These are phyloP conservation scores for Metarhizium humberi DNA, from an alignment of 2,329 filamentous ascomycete genomes.

Conservation along the genomic window DNA sequence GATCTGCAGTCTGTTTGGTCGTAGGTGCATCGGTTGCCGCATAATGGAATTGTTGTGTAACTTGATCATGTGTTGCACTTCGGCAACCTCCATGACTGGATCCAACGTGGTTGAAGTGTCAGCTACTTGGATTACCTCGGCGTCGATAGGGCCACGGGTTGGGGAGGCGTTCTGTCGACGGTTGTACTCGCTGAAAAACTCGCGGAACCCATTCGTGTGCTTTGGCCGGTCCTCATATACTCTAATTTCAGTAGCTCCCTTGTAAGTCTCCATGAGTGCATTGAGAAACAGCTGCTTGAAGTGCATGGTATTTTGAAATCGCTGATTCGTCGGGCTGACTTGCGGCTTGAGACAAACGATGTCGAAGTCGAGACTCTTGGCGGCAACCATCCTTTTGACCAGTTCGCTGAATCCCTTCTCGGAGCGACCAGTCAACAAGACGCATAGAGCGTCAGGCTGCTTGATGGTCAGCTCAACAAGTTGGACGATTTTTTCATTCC, in stretches of 20 bases:
- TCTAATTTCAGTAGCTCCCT: constrained; percentile 70
- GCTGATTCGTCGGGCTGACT: constrained; percentile 69
- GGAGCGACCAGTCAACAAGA: constrained; percentile 79
- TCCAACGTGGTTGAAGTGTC: constrained; percentile 67
- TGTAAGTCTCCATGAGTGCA: constrained; percentile 78
- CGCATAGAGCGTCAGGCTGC: constrained; percentile 74
- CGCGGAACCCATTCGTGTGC: constrained; percentile 72
- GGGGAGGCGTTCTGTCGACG: constrained; percentile 36
- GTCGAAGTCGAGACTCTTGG: constrained; percentile 77
- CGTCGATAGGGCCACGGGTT: constrained; percentile 55
- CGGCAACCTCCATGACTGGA: constrained; percentile 68
- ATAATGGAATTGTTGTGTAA: constrained; percentile 58
- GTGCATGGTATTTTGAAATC: constrained; percentile 72
- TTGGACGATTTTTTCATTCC: constrained; percentile 85
- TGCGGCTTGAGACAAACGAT: constrained; percentile 81
- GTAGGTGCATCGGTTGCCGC: constrained; percentile 23
- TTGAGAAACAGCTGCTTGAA: constrained; percentile 87
- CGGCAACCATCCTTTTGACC: constrained; percentile 69
- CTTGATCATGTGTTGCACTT: constrained; percentile 85
- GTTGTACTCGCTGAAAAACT: constrained; percentile 77
- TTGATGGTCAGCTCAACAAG: constrained; percentile 72
- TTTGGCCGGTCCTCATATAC: constrained; percentile 59
- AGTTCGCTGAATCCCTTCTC: constrained; percentile 70
- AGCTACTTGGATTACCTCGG: constrained; percentile 79
- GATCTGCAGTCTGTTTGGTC: constrained; percentile 51